Evolutionary conservation across 1,284 basidiomycete genomes (phyloP).

Genomic region (Cutaneotrichosporon spelunceum): DNA sequence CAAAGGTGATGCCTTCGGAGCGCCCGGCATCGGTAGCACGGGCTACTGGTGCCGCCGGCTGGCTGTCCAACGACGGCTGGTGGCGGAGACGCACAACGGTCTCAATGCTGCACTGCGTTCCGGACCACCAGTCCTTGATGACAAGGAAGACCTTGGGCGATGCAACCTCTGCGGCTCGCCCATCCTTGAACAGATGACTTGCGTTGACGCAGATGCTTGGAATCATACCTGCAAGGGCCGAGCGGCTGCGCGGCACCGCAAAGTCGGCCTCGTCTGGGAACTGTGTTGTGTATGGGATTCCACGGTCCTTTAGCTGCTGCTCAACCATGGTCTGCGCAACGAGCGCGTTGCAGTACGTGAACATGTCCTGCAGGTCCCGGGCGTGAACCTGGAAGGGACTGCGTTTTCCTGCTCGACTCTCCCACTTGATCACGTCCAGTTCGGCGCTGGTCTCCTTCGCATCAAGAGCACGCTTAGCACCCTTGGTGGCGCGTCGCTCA

Average conservation of each 20-base stretch:
- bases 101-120: conserved; percentile 59
- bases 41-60: conserved; percentile 46
- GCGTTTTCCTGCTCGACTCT: neutral
- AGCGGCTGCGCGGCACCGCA: conserved; percentile 26
- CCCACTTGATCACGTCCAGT: conserved; percentile 4
- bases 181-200: conserved; percentile 70
- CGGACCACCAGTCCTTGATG: conserved; percentile 85
- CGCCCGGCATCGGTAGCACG: conserved; percentile 51
- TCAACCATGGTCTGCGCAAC: conserved; percentile 87
- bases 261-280: conserved; percentile 53
- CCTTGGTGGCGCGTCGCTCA: conserved; percentile 24
- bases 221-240: conserved; percentile 57
- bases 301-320: conserved; percentile 74
- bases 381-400: conserved; percentile 36
- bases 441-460: conserved; percentile 1
- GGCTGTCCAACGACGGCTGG: conserved; percentile 64
- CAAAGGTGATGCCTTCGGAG: conserved; percentile 66
- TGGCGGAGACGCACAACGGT: conserved; percentile 66
- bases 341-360: conserved; percentile 59
- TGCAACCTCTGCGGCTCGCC: conserved; percentile 78
- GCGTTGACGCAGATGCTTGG: conserved; percentile 79
- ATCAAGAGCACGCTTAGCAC: conserved; percentile 13
- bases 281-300: conserved; percentile 73
- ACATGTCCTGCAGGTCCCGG: conserved; percentile 43
- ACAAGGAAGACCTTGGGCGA: conserved; percentile 86